A percentile compares a stretch with the other conserved stretches of the same genome.
Evolutionary conservation across 2,329 filamentous ascomycete genomes (phyloP).

Genomic region (Ascochyta clinopodiicola): DNA sequence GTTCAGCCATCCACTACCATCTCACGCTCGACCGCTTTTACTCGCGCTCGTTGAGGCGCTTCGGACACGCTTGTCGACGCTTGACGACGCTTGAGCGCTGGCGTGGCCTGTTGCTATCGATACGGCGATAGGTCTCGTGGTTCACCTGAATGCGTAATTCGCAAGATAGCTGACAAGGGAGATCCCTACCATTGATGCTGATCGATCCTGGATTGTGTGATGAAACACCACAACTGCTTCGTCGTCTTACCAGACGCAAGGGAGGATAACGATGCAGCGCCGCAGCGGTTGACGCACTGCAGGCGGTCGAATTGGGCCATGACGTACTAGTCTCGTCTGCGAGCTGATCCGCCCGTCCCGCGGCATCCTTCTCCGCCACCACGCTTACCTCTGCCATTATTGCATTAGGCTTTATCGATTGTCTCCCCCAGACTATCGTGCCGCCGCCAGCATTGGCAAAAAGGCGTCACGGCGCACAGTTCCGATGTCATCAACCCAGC

Average conservation of each 20-base stretch:
- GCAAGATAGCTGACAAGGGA: neutral
- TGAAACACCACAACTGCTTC: conserved; percentile 11
- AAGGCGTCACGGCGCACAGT: neutral
- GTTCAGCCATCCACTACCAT: conserved; percentile 15
- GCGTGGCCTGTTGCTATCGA: conserved; percentile 16
- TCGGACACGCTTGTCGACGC: conserved; percentile 16
- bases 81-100: conserved; percentile 13
- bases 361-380: conserved; percentile 9
- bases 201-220: conserved; percentile 5
- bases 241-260: conserved; percentile 1
- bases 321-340: conserved; percentile 11
- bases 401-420: conserved; percentile 10
- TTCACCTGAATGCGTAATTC: conserved; percentile 7
- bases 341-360: conserved; percentile 9
- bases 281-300: neutral
- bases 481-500: neutral
- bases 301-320: conserved; percentile 1
- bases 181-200: conserved; percentile 2
- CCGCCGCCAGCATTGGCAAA: conserved; percentile 11
- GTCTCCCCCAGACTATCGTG: conserved; percentile 6
- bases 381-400: conserved; percentile 8
- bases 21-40: conserved; percentile 13
- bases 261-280: neutral
- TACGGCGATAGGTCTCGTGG: conserved; percentile 7
- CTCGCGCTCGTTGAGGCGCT: conserved; percentile 18